These are phyloP conservation scores for Seiridium cupressi DNA, from an alignment of 2,329 filamentous ascomycete genomes.

Conservation along the genomic window DNA sequence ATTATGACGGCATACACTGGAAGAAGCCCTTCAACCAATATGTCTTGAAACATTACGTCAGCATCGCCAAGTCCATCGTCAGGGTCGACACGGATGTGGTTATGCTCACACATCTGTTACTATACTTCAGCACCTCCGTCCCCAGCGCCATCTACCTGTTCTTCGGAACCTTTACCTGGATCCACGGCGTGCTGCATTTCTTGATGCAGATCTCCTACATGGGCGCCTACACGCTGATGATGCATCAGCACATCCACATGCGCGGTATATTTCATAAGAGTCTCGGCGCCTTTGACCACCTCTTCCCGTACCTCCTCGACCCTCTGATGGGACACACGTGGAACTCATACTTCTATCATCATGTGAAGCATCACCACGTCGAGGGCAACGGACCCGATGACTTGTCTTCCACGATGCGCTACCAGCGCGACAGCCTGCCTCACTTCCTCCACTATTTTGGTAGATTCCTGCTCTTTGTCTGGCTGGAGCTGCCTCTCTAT, in stretches of 20 bases:
- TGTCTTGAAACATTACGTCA: conserved; percentile 60
- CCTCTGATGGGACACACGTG: conserved; percentile 81
- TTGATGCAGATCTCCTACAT: conserved; percentile 67
- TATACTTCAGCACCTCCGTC: conserved; percentile 69
- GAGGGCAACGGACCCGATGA: conserved; percentile 78
- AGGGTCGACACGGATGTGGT: conserved; percentile 71
- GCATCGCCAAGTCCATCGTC: conserved; percentile 53
- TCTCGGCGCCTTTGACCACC: conserved; percentile 55
- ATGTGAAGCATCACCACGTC: conserved; percentile 83
- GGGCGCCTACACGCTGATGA: conserved; percentile 76
- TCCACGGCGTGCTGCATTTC: conserved; percentile 65
- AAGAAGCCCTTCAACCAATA: conserved; percentile 16
- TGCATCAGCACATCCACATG: conserved; percentile 83
- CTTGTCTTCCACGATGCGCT: conserved; percentile 72
- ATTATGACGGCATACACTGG: conserved; percentile 40
- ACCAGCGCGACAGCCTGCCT: conserved; percentile 66
- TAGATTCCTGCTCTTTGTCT: conserved; percentile 71
- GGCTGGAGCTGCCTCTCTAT: conserved; percentile 73
- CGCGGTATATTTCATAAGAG: conserved; percentile 62
- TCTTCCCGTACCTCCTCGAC: conserved; percentile 73
- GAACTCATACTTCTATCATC: conserved; percentile 84
- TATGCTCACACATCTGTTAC: conserved; percentile 72
- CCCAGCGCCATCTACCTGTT: conserved; percentile 64
- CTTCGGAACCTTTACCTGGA: conserved; percentile 63
- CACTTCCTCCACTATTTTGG: conserved; percentile 72